Evolutionary conservation across 1,284 basidiomycete species (phyloP), one percentile per base, ranked within the genome.

Genomic region (Laetiporus sulphureus): DNA sequence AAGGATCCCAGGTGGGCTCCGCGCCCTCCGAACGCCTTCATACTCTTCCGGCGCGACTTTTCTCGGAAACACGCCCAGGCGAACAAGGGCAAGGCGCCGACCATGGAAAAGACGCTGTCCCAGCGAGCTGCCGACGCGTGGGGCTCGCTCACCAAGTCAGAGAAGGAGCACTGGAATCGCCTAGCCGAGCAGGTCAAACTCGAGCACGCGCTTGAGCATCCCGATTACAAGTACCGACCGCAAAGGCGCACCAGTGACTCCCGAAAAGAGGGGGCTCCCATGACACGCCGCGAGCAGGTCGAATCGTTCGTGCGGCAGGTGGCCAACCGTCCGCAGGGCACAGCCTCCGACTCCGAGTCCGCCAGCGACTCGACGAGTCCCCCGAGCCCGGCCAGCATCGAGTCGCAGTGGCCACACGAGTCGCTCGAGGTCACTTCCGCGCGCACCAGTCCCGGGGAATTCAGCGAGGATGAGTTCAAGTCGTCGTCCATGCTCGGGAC

Each of bases 1-100:
- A 57, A 63, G 40, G 55, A 79, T 50, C 70, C 81, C 0, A 69
- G 68, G 19, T 87, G 86, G 70, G 77, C 91, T 46, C 84, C 88
- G 33, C 79, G 91, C 7, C 91, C 91, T 2, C 75, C 83, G 5
- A 94, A 94, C 58, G 79, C 88, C 21, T 94, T 92, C 66, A 91
- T 94, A 60, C 75, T 93, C 48, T 94, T 91, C 63, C 80, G 91
- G 21, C 83, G 83, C 50, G 79, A 89, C 52, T 90, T 80, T 52
- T 72, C 71, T 35, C 61, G 59, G 51, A 51, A 60, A 41, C 63
- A 69, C 35, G 57, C 62, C 12, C 40, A 38, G 31, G 32, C 36
- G 11, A 47, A 53, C 25, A 11, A 32, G 45, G 45, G 33, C 37
- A 44, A 40, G 40, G 49, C 25, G 20, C 54, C 21, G 47, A 53